Base-by-base conservation (phyloP, 192 early-diverging fungal genomes). In the Thamnidium elegans region DNA sequence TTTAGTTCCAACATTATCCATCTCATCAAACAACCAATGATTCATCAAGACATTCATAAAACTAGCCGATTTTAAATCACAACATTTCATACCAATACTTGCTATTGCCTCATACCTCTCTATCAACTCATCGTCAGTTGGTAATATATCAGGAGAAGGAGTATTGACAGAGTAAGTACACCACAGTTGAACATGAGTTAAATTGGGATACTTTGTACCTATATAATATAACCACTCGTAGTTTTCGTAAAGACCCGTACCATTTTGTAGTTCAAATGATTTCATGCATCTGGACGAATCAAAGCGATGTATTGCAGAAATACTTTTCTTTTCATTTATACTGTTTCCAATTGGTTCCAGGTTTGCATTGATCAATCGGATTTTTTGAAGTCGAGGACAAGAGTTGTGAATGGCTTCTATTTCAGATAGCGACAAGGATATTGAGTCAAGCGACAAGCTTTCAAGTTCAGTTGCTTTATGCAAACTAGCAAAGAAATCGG, bases 151-250 rank as follows among this genome's bases (percentile, higher is more conserved):
- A 14, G 7, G 58, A 3, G n/a, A 59, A 36, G 43, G 42, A 15
- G n/a, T 7, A 45, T 59, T 23, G n/a, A 56, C 55, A 10, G 55
- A 56, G 32, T 56, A 56, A 17, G 31, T 17, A n/a, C 19, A 59
- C 58, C 58, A 59, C 11, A 59, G 43, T 19, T 59, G 20, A 43
- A 59, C 13, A 15, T 45, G 39, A 20, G 20, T 36, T 15, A 59
- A 15, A 4, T 42, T 14, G 13, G 43, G 36, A n/a, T 59, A 59
- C 15, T 59, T 59, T 5, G 39, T 10, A 19, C 39, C n/a, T 10
- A 59, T 43, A 59, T 45, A 59, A 45, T 59, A 43, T 13, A 59
- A 19, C 58, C 58, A 59, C 43, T 59, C 58, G 21, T 45, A 45
- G 4, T 59, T 59, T 1, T 59, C 43, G 23, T 45, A 59, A 2